Evolutionary conservation across 345 rosid genomes (phyloP), one percentile per base, ranked within the genome.

Genomic region (Salix suchowensis): DNA sequence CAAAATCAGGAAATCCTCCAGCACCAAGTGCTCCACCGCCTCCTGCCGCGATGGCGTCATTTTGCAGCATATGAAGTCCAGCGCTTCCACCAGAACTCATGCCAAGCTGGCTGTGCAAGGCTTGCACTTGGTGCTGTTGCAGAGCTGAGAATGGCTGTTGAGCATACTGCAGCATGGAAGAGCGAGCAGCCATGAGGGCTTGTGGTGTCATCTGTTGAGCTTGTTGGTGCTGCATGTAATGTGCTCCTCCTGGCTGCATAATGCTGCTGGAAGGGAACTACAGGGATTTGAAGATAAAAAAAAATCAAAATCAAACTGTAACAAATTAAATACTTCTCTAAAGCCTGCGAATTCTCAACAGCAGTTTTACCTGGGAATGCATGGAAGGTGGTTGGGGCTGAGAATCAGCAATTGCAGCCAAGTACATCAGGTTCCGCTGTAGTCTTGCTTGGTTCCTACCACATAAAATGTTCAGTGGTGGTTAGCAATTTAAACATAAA

Each of bases 381-480:
- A 91, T 62, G 6, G 81, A 61, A 15, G 98, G 93, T 15, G 94
- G 92, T 70, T 90, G 99, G 72, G 99, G 99, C 81, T 96, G 99
- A 86, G 97, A 90, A 87, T 96, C 99, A 21, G 99, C 99, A 21
- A 96, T 94, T 26, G 99, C 99, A 80, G 98, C 99, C 71, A 96
- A 84, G 88, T 94, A 96, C 99, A 94, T 96, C 55, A 96, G 94
- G 83, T 96, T 96, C 30, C 94, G 84, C 87, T 96, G 99, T 55
- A 96, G 92, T 91, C 91, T 91, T 67, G 97, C 97, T 75, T 96
- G 99, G 85, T 91, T 96, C 87, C 99, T 96, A 85, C 68, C 21
- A 84, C 54, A 79, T 70, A 70, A 74, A 73, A 48, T 34, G 15
- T 65, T 65, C 34, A 36, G 6, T 8, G 58, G 32, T 80, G 58